Evolutionary conservation across 2,329 filamentous ascomycete species (phyloP), one percentile per base, ranked within the genome.

Genomic region (Lizonia empirigonia): DNA sequence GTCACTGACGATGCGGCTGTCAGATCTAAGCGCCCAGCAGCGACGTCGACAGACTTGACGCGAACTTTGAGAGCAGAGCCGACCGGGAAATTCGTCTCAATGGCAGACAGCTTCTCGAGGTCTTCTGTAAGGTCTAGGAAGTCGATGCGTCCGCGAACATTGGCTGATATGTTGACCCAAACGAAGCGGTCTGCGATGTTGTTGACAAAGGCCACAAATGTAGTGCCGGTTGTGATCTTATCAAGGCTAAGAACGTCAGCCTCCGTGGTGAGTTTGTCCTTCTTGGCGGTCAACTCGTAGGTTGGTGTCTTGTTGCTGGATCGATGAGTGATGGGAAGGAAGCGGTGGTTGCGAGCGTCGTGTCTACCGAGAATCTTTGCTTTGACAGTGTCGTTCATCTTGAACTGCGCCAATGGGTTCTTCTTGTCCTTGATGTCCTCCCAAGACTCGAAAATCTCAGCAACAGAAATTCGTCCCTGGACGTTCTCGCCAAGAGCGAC

Each of bases 91-190:
- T 90, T 89, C 56, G 84, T 82, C 38, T 85, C 81, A 3, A 97
- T 76, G 63, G 96, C 84, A 24, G 87, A 84, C 27, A 96, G 78
- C 46, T 89, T 81, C 7, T 91, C 89, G 37, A 96, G 77, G 70
- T 97, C 91, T 64, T 96, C 90, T 0, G 91, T 91, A 7, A 94
- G 84, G 67, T 97, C 92, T 71, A 94, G 85, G 55, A 88, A 82
- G 45, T 85, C 85, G 48, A 99, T 84, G 41, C 91, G 85, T 48
- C 94, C 94, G 52, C 92, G 87, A 13, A 99, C 86, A 44, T 88
- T 90, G 6, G 94, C 91, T 1, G 92, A 91, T 18, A 99, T 76
- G 67, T 91, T 97, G 36, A 95, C 88, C 93, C 94, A 97, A 18
- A 96, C 80, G 67, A 84, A 89, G 58, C 90, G 86, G 22, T 89